phyloP scores from a whole-genome alignment of 1,284 basidiomycete species.

The Leccinum proliferum region DNA sequence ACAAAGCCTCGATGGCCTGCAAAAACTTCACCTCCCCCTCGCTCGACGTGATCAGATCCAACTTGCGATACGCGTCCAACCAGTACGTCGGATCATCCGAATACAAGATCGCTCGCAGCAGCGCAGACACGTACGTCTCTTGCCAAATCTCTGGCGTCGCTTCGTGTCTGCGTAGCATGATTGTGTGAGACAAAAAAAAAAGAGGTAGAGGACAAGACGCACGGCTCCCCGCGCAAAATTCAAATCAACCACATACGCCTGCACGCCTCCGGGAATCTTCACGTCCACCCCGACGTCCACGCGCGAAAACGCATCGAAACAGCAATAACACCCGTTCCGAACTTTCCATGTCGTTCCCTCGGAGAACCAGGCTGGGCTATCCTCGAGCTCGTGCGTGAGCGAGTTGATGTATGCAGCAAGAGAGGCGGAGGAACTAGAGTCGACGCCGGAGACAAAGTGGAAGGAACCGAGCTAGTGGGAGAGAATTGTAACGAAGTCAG shows the following conservation, averaged over 20 bases:
- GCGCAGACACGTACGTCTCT: slow-evolving; percentile 93
- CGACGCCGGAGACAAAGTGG: slow-evolving; percentile 89
- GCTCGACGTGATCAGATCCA: slow-evolving; percentile 89
- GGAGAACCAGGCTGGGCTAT: slow-evolving; percentile 89
- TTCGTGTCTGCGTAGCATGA: slow-evolving; percentile 65
- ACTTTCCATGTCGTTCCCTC: slow-evolving; percentile 89
- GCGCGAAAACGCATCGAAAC: slow-evolving; percentile 97
- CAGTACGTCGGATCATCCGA: slow-evolving; percentile 93
- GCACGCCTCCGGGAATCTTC: slow-evolving; percentile 96
- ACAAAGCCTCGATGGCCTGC: slow-evolving; percentile 86
- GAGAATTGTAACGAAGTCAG: neutral
- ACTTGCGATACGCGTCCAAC: slow-evolving; percentile 90
- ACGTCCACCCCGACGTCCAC: slow-evolving; percentile 98
- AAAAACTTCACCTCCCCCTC: slow-evolving; percentile 92
- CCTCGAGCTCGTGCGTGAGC: slow-evolving; percentile 92
- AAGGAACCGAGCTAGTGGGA: slow-evolving; percentile 77
- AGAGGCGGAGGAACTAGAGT: slow-evolving; percentile 95
- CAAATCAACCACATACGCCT: slow-evolving; percentile 87
- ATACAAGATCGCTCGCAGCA: slow-evolving; percentile 90
- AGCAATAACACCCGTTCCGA: slow-evolving; percentile 92
- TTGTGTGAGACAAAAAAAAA: neutral
- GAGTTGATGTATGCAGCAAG: slow-evolving; percentile 98
- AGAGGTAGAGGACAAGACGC: slow-evolving; percentile 19
- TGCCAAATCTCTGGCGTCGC: slow-evolving; percentile 94
- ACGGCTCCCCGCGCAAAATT: slow-evolving; percentile 82